Base-by-base conservation (phyloP, 2,329 filamentous ascomycete genomes). In the Colletotrichum acutatum region DNA sequence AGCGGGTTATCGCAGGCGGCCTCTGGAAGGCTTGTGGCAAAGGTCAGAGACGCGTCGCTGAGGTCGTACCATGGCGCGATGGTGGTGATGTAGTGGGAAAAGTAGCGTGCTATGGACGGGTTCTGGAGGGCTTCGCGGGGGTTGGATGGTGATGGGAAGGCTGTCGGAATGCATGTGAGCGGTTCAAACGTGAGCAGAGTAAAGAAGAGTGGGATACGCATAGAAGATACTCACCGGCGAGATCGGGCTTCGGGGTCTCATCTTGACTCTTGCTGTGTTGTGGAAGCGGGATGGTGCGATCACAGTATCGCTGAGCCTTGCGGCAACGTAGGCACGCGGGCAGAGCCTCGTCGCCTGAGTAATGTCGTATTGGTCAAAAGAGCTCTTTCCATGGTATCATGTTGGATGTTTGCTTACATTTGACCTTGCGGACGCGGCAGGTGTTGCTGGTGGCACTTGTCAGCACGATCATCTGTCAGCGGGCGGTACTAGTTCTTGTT, bases 21-120 rank as follows among this genome's bases (percentile, higher is more conserved):
- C 5, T 74, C 64, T 0, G 85, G 82, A 0, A 87, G 80, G 0
- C 76, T 53, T 4, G 76, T 80, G 6, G 76, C 78, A 42, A 87
- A 87, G 4, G 78, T 75, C 0, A 76, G 78, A 2, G 75, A 64
- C 0, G 77, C 68, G 68, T 87, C 85, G 58, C 83, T 85, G 8
- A 88, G 80, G 63, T 88, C 85, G 74, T 87, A 87, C 86, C 86
- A 87, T 2, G 78, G 76, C 1, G 86, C 84, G 22, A 87, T 76
- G 49, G 77, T 68, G 1, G 74, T 71, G 9, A 82, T 80, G 74
- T 87, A 87, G 66, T 82, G 80, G 54, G 81, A 78, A 57, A 86
- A 86, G 16, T 84, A 77, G 7, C 72, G 76, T 2, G 83, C 78
- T 12, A 84, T 77, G 3, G 78, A 77, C n/a, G 76, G 78, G 3